phyloP scores from a whole-genome alignment of 2,329 filamentous ascomycete species.

The Remersonia thermophila region DNA sequence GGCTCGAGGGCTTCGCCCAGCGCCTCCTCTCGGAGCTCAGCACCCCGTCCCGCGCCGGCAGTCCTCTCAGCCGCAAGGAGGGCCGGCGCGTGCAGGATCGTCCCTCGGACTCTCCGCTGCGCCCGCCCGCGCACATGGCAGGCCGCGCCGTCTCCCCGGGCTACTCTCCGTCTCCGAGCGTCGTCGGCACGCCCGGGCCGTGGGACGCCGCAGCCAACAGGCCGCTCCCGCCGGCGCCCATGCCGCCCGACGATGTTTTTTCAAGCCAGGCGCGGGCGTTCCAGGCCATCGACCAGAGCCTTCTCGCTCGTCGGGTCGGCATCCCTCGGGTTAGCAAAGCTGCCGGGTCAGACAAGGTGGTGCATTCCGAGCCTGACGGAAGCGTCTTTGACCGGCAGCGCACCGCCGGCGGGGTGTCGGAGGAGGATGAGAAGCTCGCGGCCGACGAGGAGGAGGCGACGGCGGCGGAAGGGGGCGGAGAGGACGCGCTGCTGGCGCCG shows the following conservation, averaged over 20 bases:
- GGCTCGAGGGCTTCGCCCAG: slow-evolving; percentile 49
- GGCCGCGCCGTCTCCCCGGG: slow-evolving; percentile 30
- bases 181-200: slow-evolving; percentile 3
- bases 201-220: slow-evolving; percentile 1
- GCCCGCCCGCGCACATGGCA: slow-evolving; percentile 18
- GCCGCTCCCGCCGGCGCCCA: slow-evolving; percentile 4
- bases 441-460: slow-evolving; percentile 6
- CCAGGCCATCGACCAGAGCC: slow-evolving; percentile 51
- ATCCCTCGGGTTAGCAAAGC: slow-evolving; percentile 32
- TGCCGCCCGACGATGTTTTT: slow-evolving; percentile 19
- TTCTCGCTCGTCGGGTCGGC: slow-evolving; percentile 42
- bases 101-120: slow-evolving; percentile 27
- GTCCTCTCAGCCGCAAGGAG: slow-evolving; percentile 40
- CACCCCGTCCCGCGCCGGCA: slow-evolving; percentile 38
- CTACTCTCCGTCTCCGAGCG: slow-evolving; percentile 18
- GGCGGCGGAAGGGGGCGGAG: slow-evolving; percentile 14
- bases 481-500: slow-evolving; percentile 13
- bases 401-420: slow-evolving; percentile 9
- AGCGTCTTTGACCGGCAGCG: slow-evolving; percentile 30
- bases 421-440: slow-evolving; percentile 3
- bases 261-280: slow-evolving; percentile 46
- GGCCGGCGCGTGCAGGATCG: slow-evolving; percentile 15
- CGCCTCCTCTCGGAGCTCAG: slow-evolving; percentile 48
- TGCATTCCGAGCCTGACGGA: slow-evolving; percentile 38
- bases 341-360: slow-evolving; percentile 19